Percentiles rank a stretch among this genome's conserved stretches.
Conservation (phyloP, 129 eudicot genomes). For the Lonicera japonica region DNA sequence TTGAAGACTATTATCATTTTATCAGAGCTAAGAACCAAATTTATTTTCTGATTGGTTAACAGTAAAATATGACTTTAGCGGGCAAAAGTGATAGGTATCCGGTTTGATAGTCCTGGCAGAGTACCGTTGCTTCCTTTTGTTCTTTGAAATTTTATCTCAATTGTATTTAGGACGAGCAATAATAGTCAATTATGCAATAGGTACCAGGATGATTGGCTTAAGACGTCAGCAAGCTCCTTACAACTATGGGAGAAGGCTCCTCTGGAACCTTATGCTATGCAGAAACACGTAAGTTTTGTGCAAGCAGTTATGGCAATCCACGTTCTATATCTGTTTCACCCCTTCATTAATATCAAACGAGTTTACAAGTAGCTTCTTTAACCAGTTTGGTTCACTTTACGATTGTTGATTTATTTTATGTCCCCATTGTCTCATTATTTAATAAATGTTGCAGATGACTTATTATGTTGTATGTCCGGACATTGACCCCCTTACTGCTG, state of each 20-base stretch:
- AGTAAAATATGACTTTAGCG: neutral
- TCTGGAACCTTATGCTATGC: constrained; percentile 92
- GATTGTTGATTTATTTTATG: constrained; percentile 1
- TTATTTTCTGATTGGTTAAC: neutral
- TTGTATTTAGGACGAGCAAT: neutral
- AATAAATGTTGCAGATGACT: constrained; percentile 58
- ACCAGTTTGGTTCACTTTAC: neutral
- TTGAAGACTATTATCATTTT: no score
- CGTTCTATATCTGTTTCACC: neutral
- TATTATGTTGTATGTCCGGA: constrained; percentile 96
- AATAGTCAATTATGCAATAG: constrained; percentile 33
- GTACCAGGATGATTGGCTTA: constrained; percentile 99
- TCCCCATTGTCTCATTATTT: neutral
- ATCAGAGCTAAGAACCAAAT: neutral
- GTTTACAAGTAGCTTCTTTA: neutral
- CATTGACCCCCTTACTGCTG: constrained; percentile 85
- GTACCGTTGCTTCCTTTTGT: neutral
- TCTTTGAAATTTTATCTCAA: neutral
- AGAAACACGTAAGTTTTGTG: constrained; percentile 63
- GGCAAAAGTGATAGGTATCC: neutral
- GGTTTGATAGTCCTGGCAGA: neutral
- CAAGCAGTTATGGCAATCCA: neutral
- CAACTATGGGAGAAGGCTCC: constrained; percentile 99
- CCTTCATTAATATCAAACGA: neutral
- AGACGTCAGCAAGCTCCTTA: constrained; percentile 76